Conservation (phyloP, 768 basidiomycete species). For the Termitomyces sp. region DNA sequence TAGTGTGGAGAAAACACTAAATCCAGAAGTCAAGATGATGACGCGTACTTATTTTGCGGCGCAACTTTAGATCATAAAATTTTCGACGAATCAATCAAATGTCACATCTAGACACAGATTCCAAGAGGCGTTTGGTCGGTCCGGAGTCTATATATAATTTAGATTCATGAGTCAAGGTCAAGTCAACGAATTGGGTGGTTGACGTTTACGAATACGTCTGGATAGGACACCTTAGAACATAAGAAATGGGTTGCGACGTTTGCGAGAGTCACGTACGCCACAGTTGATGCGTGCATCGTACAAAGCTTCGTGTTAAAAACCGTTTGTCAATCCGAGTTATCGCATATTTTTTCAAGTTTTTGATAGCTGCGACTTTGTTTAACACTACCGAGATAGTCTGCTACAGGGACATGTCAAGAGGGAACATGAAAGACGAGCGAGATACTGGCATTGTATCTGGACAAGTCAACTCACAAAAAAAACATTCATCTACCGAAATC, state of each 20-base stretch:
- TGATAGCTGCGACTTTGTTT: background rate
- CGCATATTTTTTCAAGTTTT: too few species aligned
- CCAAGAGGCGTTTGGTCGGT: background rate
- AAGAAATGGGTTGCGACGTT: background rate
- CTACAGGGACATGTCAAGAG: background rate
- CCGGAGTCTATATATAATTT: background rate
- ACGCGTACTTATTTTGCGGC: background rate
- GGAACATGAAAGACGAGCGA: background rate
- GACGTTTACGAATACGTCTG: background rate
- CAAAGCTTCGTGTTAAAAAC: background rate
- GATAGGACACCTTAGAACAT: background rate
- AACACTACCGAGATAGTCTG: background rate
- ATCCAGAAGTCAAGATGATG: background rate
- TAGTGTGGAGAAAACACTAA: too few species aligned
- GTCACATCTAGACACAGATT: background rate
- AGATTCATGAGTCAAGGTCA: background rate
- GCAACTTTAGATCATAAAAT: background rate
- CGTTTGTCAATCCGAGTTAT: background rate
- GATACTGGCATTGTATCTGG: background rate
- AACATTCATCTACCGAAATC: background rate
- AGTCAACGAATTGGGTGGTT: background rate
- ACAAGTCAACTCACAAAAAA: too few species aligned
- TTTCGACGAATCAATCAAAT: background rate
- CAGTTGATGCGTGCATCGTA: background rate
- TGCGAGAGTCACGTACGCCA: background rate